phyloP scores from a whole-genome alignment of 352 stramenopile genomes.

The Globisporangium heterothallicum region DNA sequence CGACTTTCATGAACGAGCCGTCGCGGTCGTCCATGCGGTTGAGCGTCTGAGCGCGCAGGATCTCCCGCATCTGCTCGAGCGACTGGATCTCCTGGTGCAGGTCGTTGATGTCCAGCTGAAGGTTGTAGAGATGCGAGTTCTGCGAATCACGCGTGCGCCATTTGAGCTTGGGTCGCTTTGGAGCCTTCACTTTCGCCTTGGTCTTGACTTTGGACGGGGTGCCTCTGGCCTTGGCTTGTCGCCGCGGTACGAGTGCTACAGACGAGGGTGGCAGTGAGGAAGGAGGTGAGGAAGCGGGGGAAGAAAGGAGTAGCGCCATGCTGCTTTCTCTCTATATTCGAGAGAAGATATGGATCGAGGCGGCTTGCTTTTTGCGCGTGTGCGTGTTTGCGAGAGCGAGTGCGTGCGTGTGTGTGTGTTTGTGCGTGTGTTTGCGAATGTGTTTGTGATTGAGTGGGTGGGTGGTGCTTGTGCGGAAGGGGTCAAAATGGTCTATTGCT shows the following conservation, averaged over 20 bases:
- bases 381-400: no score
- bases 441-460: not conserved
- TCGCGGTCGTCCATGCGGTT: slow-evolving; percentile 37
- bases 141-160: slow-evolving; percentile 49
- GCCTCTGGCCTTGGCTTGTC: slow-evolving; percentile 1
- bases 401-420: no score
- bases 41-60: slow-evolving; percentile 26
- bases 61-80: slow-evolving; percentile 21
- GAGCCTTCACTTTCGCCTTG: not conserved
- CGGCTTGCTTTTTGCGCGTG: no score
- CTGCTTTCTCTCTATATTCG: no score
- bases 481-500: not conserved
- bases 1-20: slow-evolving; percentile 37
- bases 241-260: no score
- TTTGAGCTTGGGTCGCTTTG: slow-evolving; percentile 37
- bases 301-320: no score
- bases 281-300: no score
- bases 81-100: slow-evolving; percentile 40
- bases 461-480: not conserved
- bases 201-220: slow-evolving; percentile 7
- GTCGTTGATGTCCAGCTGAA: slow-evolving; percentile 44
- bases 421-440: no score
- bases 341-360: no score
- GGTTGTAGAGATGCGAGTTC: slow-evolving; percentile 52
- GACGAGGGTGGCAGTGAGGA: no score